A percentile compares a stretch with the other conserved stretches of the same genome.
phyloP scores from a whole-genome alignment of 495 filamentous ascomycete genomes.

The Aspergillus sclerotioniger region DNA sequence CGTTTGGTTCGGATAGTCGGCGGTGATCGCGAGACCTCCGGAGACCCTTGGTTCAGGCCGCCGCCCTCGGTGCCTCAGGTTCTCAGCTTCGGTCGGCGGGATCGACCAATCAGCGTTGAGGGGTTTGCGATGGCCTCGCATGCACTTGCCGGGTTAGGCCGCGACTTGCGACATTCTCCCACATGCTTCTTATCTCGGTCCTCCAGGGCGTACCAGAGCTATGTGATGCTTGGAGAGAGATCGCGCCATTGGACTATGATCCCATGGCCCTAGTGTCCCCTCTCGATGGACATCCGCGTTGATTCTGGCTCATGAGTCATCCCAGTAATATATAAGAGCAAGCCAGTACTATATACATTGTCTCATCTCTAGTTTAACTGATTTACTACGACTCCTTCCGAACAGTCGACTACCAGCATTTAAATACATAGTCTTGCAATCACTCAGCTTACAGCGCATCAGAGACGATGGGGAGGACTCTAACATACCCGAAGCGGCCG shows the following conservation, averaged over 20 bases:
- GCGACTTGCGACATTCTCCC: conserved; percentile 2
- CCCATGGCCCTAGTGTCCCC: background rate
- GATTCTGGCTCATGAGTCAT: background rate
- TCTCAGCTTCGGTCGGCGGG: conserved; percentile 22
- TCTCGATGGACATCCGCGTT: background rate
- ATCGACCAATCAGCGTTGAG: conserved; percentile 30
- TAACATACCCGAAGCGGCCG: conserved; percentile 65
- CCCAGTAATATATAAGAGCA: background rate
- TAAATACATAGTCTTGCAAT: background rate
- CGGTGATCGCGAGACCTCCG: background rate
- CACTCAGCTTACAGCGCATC: background rate
- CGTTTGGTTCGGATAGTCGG: conserved; percentile 1
- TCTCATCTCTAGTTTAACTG: background rate
- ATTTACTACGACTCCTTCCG: background rate
- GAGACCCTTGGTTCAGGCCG: conserved; percentile 6
- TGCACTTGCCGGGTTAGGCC: conserved; percentile 12
- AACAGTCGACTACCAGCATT: background rate
- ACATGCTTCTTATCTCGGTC: conserved; percentile 5
- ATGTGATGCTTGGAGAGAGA: background rate
- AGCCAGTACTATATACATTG: background rate
- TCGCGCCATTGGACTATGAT: background rate
- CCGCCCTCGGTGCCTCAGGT: conserved; percentile 12
- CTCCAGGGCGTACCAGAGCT: background rate
- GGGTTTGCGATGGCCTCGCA: conserved; percentile 14
- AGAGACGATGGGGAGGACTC: conserved; percentile 43